Base-by-base conservation (phyloP, 495 filamentous ascomycete species). In the Daldinia bambusicola region DNA sequence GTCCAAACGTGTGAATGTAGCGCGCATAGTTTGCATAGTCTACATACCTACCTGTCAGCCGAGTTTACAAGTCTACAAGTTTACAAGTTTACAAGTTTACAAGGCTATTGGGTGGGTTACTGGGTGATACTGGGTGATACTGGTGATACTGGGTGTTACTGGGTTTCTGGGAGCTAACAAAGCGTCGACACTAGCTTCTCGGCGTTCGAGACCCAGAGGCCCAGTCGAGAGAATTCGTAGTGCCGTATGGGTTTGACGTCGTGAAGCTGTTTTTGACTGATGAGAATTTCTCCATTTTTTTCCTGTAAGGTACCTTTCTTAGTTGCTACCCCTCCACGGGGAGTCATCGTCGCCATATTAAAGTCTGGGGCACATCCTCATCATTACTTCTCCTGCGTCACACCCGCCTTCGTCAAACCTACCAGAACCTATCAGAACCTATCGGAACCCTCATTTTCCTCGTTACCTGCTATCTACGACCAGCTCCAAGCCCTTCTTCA, bases 231-330 rank as follows among this genome's bases (percentile, higher is more conserved):
- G 59, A 63, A 63, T 59, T 60, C 53, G 53, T 55, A 58, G 45
- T 55, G 12, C 62, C 67, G 22, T 57, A 31, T 57, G 51, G 61
- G 14, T 37, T 66, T 62, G 66, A 69, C 66, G 66, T 73, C 38
- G 45, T 62, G 61, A 65, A 73, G 61, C 41, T 53, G 38, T 40
- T 64, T 32, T 64, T 40, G 50, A 58, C 56, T 66, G 50, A 22
- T 22, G 32, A 55, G 41, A 61, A 32, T 9, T 51, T 66, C 71
- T 51, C 66, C 62, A 66, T 62, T 66, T 74, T 74, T 51, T 74
- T 73, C 52, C 63, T 70, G 63, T 74, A 74, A 74, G 71, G 71
- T 70, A 74, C 71, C 40, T 63, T 56, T n/a, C 50, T 32, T 36
- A 37, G 32, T 13, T 52, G 18, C 45, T 55, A 66, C 62, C 71